Evolutionary conservation across 2,329 filamentous ascomycete genomes (phyloP).

Genomic region (Nigrospora sphaerica): DNA sequence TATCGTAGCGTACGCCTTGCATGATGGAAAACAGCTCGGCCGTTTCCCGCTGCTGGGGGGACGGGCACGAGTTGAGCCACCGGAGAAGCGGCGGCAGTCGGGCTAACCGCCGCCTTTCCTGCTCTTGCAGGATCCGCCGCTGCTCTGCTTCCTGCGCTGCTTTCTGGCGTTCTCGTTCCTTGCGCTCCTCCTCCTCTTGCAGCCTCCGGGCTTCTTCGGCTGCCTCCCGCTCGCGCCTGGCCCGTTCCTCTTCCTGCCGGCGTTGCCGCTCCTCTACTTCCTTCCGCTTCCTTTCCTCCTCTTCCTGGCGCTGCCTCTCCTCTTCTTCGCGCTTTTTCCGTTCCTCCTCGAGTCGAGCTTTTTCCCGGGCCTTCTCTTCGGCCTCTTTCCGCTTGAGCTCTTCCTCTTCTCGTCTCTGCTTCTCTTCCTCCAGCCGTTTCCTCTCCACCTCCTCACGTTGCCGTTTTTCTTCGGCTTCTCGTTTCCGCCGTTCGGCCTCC

Average conservation of each 20-base stretch:
- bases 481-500: conserved; percentile 15
- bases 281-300: conserved; percentile 27
- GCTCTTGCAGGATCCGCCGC: conserved; percentile 43
- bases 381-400: conserved; percentile 18
- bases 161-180: conserved; percentile 37
- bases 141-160: conserved; percentile 43
- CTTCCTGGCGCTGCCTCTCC: conserved; percentile 27
- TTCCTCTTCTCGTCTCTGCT: conserved; percentile 23
- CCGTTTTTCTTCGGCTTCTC: conserved; percentile 23
- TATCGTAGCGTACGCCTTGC: conserved; percentile 57
- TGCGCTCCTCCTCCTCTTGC: conserved; percentile 45
- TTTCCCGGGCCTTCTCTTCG: conserved; percentile 12
- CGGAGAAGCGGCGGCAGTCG: conserved; percentile 53
- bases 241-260: conserved; percentile 40
- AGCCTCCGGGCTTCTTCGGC: conserved; percentile 41
- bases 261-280: conserved; percentile 28
- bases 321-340: conserved; percentile 26
- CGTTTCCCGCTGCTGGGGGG: conserved; percentile 42
- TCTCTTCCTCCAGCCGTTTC: conserved; percentile 16
- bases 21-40: conserved; percentile 49
- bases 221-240: conserved; percentile 39
- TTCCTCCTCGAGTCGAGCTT: conserved; percentile 9
- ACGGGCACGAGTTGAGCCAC: conserved; percentile 48
- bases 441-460: conserved; percentile 29
- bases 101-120: conserved; percentile 45